Percentiles rank a stretch among this genome's conserved stretches.
Conservation (phyloP, 345 rosid species). For the Melaleuca alternifolia region DNA sequence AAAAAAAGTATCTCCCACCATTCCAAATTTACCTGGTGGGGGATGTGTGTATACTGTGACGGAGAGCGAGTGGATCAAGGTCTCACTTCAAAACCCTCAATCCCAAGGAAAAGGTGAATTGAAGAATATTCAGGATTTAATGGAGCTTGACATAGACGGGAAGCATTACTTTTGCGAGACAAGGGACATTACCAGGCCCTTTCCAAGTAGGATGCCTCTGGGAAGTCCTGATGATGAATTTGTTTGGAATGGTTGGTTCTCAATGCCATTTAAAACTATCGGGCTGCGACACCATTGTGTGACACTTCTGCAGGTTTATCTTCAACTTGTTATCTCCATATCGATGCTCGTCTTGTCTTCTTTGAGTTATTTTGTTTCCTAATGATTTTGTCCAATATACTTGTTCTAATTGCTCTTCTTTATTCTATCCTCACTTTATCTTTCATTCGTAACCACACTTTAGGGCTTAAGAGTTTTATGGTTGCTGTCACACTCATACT, state of each 20-base stretch:
- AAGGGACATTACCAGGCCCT: constrained; percentile 80
- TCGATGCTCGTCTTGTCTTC: constrained; percentile 4
- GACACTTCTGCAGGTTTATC: constrained; percentile 86
- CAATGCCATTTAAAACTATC: constrained; percentile 56
- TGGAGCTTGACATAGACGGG: constrained; percentile 91
- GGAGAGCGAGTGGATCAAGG: constrained; percentile 88
- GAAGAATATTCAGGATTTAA: constrained; percentile 77
- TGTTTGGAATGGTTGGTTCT: constrained; percentile 92
- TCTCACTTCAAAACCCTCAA: constrained; percentile 69
- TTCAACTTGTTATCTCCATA: constrained; percentile 14
- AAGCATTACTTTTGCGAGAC: constrained; percentile 91
- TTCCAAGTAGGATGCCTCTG: constrained; percentile 71
- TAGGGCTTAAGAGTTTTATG: not conserved
- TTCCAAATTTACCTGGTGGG: constrained; percentile 86
- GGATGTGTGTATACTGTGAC: constrained; percentile 74
- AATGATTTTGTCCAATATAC: not conserved
- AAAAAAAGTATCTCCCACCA: constrained; percentile 55
- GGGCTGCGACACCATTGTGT: constrained; percentile 66
- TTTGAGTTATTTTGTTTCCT: not conserved
- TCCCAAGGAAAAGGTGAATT: constrained; percentile 80
- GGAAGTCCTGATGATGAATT: constrained; percentile 80
- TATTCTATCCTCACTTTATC: not conserved
- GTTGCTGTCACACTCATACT: not conserved
- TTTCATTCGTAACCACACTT: not conserved
- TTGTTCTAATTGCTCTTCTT: not conserved